Evolutionary conservation across 495 filamentous ascomycete species (phyloP), one percentile per base, ranked within the genome.

Genomic region (Annulohypoxylon nitens): DNA sequence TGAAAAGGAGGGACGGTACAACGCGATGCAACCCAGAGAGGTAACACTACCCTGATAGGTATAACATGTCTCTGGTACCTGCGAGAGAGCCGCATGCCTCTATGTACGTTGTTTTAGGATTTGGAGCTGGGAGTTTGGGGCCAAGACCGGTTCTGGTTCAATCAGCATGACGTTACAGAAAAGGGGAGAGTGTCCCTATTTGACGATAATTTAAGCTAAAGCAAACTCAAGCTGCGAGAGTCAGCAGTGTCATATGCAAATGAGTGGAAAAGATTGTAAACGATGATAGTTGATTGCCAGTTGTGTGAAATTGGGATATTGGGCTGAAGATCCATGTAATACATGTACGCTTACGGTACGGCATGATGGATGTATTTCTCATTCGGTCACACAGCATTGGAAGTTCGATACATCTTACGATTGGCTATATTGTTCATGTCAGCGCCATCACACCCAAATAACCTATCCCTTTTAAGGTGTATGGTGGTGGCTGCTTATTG

Each of bases 1-100:
- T 47, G 50, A 23, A 64, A 68, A 11, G 64, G 70, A 68, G 59
- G 64, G 64, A 64, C 23, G 20, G 34, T 69, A 43, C 59, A 45
- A 68, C 64, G 16, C 16, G 23, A 61, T 61, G 39, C 61, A 54
- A 54, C 23, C 39, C 43, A 69, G 20, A 9, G 18, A 20, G 14
- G 60, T 64, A 20, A 26, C 61, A 64, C 45, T 16, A 54, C 7
- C 10, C 3, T 30, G 4, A 33, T n/a, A 30, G 4, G 20, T 43
- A 6, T 62, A 4, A 12, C 39, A 10, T 33, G 55, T 34, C 41
- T n/a, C 45, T 16, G 59, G 55, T 61, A 50, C 33, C 39, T 61
- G 16, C 54, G 53, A 69, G 36, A 14, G 70, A 74, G 71, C 71
- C 65, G 65, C 66, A 69, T 51, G 20, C 12, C 47, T 68, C 37